phyloP scores from a whole-genome alignment of 352 stramenopile genomes.

The Halophytophthora batemanensis region DNA sequence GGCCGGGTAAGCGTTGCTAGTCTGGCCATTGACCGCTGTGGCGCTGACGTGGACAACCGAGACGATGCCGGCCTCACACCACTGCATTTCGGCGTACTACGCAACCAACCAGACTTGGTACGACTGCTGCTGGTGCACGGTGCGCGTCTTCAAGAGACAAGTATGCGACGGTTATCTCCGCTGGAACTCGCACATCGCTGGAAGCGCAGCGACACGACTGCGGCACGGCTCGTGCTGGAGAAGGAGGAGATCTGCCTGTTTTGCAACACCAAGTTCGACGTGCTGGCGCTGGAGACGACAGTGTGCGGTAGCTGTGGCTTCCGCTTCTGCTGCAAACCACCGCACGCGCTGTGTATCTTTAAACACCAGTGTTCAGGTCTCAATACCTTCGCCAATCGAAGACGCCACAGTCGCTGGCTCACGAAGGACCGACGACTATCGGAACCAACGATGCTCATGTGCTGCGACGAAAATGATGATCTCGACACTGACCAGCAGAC shows the following conservation, averaged over 20 bases:
- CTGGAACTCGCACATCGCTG: constrained; percentile 58
- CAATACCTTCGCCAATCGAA: constrained; percentile 4
- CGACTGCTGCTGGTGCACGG: constrained; percentile 61
- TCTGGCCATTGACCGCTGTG: constrained; percentile 60
- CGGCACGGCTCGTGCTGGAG: constrained; percentile 60
- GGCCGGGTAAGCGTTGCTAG: constrained; percentile 50
- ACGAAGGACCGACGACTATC: constrained; percentile 21
- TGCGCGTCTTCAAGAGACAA: constrained; percentile 30
- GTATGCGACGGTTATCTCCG: constrained; percentile 44
- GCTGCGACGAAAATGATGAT: constrained; percentile 18
- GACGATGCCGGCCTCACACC: constrained; percentile 71
- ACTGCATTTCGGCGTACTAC: constrained; percentile 75
- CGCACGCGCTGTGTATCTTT: constrained; percentile 45
- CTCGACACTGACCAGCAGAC: constrained; percentile 7
- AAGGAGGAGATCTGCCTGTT: constrained; percentile 73
- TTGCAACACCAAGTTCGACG: constrained; percentile 74
- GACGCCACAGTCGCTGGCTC: constrained; percentile 12
- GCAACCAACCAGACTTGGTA: constrained; percentile 73
- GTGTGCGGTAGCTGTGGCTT: constrained; percentile 56
- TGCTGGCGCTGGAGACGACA: constrained; percentile 47
- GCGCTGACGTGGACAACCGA: constrained; percentile 64
- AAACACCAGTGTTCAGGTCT: constrained; percentile 59
- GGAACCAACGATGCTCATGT: constrained; percentile 20
- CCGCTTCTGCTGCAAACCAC: constrained; percentile 56
- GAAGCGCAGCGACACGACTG: constrained; percentile 65